Evolutionary conservation across 2,329 filamentous ascomycete species (phyloP).

Genomic region (Amauroascus niger): DNA sequence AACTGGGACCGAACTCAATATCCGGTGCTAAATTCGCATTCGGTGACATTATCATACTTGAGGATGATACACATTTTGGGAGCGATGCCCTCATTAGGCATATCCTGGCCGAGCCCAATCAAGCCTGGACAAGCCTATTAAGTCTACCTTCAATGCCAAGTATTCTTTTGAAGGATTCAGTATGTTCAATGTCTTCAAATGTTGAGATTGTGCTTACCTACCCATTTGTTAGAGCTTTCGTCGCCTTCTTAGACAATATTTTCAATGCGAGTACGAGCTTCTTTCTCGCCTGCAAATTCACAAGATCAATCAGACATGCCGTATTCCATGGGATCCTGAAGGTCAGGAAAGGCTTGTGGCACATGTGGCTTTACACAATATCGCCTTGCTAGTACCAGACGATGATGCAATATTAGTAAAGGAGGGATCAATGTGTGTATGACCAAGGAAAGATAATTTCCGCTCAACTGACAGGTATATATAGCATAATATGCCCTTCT

Average conservation of each 20-base stretch:
- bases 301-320: conserved; percentile 1
- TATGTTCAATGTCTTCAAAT: no score
- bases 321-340: conserved; percentile 3
- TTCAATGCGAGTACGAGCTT: conserved; percentile 1
- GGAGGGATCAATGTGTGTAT: no score
- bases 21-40: neutral
- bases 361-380: conserved; percentile 2
- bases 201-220: no score
- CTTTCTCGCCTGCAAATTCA: conserved; percentile 6
- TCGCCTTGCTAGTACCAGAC: neutral
- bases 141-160: no score
- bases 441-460: no score
- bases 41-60: neutral
- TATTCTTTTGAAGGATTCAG: no score
- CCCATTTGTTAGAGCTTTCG: neutral
- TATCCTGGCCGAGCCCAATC: conserved; percentile 4
- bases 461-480: no score
- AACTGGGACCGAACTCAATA: neutral
- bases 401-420: neutral
- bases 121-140: neutral
- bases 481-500: no score
- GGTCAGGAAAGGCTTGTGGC: conserved; percentile 4
- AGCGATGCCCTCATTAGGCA: conserved; percentile 1
- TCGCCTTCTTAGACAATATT: conserved; percentile 1
- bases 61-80: conserved; percentile 2